phyloP scores from a whole-genome alignment of 1,284 basidiomycete species.

The Sporisorium exsertum region DNA sequence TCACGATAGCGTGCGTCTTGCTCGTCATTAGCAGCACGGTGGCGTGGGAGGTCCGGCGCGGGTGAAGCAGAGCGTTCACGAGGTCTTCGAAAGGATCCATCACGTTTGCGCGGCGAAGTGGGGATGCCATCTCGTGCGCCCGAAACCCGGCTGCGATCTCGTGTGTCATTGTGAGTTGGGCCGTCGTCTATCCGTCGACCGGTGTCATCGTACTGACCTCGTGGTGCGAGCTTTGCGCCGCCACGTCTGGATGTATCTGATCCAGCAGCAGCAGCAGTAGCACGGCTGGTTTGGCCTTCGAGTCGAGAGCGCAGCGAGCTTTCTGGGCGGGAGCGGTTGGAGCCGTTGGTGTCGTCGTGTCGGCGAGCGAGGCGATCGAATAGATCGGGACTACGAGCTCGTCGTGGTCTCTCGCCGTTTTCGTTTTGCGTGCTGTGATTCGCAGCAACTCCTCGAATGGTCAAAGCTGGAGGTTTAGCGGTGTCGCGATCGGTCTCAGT shows the following conservation, averaged over 20 bases:
- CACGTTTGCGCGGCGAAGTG: constrained; percentile 27
- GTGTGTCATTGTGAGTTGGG: background rate
- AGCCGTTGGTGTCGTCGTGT: constrained; percentile 21
- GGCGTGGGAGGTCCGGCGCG: constrained; percentile 2
- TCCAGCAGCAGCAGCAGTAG: background rate
- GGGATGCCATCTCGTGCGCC: constrained; percentile 15
- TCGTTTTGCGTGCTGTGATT: constrained; percentile 13
- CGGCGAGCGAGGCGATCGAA: constrained; percentile 32
- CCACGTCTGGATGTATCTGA: constrained; percentile 11
- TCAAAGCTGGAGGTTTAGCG: constrained; percentile 18
- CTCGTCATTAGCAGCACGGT: constrained; percentile 7
- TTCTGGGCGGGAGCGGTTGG: constrained; percentile 13
- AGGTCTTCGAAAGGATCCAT: background rate
- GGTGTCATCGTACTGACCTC: constrained; percentile 36
- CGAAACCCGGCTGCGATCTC: constrained; percentile 5
- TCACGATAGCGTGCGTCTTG: constrained; percentile 14
- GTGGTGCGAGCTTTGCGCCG: constrained; percentile 29
- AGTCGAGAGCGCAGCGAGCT: constrained; percentile 25
- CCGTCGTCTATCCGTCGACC: constrained; percentile 35
- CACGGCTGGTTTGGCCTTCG: constrained; percentile 1
- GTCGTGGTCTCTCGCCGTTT: constrained; percentile 7
- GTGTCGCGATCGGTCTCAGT: constrained; percentile 16
- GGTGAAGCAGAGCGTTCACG: constrained; percentile 32
- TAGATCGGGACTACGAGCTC: constrained; percentile 33
- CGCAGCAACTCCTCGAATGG: constrained; percentile 33